Base-by-base conservation (phyloP, 164 flowering plant genomes). In the Vitis labrusca region DNA sequence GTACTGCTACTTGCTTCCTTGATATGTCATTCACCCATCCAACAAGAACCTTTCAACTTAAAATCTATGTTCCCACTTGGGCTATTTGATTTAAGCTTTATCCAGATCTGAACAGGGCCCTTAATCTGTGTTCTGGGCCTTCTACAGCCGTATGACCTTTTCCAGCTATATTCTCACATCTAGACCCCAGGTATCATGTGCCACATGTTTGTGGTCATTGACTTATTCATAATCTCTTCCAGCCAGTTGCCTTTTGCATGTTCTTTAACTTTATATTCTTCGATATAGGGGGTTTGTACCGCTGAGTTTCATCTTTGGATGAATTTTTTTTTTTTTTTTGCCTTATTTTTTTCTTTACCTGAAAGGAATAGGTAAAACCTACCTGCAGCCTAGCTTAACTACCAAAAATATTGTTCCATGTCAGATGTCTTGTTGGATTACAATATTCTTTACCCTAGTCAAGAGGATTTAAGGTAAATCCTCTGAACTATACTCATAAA, bases 1-100 rank as follows among this genome's bases (percentile, higher is more conserved):
- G 16, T 56, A 56, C 59, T 17, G 59, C 59, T 56, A 56, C 29
- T 56, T 56, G 56, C n/a, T 53, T 53, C 56, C n/a, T 53, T 53
- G 56, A 15, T 53, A 13, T 52, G 10, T n/a, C n/a, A 12, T 52
- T 52, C n/a, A 52, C 13, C 55, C 55, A 52, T 14, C 15, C n/a
- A 52, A 12, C 55, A 12, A 52, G 1, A 52, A 52, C 44, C 44
- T 32, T 32, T 32, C 44, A 32, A 32, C 44, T 32, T 32, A 19
- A 32, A 32, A 32, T 37, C 44, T 37, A 6, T 37, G 44, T 37
- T 37, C 0, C 44, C 44, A 37, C 44, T 37, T 37, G 0, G 44
- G 7, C 44, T 37, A 37, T 37, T 37, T 37, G 44, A 6, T 37
- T 37, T 3, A 37, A 37, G 2, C 44, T 37, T 37, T 0, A 37